These are phyloP conservation scores for Calonectria honghensis DNA, from an alignment of 2,329 filamentous ascomycete species.

Conservation along the genomic window DNA sequence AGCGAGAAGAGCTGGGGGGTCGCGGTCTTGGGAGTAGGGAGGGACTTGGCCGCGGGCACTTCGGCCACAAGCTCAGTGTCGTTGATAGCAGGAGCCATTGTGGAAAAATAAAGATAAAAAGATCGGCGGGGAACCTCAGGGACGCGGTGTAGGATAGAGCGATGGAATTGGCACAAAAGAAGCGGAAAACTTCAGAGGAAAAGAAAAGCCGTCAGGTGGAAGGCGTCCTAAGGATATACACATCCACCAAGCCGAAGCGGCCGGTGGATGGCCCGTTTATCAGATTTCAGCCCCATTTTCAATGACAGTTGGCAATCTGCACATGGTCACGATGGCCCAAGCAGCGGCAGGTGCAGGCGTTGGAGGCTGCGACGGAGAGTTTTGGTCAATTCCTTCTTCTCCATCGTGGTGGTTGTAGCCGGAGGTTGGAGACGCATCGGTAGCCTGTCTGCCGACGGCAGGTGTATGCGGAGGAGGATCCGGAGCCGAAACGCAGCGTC, in stretches of 20 bases:
- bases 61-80: slow-evolving; percentile 55
- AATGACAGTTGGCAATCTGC: slow-evolving; percentile 23
- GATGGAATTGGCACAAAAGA: background rate
- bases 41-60: slow-evolving; percentile 57
- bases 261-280: slow-evolving; percentile 1
- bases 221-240: slow-evolving; percentile 28
- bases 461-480: slow-evolving; percentile 21
- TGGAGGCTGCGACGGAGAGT: slow-evolving; percentile 28
- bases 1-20: slow-evolving; percentile 66
- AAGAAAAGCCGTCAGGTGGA: background rate
- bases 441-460: slow-evolving; percentile 8
- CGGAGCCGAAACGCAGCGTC: slow-evolving; percentile 3
- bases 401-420: slow-evolving; percentile 44
- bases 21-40: slow-evolving; percentile 55
- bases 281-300: slow-evolving; percentile 6
- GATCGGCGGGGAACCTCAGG: slow-evolving; percentile 3
- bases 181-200: background rate
- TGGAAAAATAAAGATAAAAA: slow-evolving; percentile 3
- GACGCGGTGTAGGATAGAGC: background rate
- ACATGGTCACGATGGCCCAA: slow-evolving; percentile 20
- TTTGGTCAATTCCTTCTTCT: background rate
- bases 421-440: slow-evolving; percentile 15
- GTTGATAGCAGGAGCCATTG: slow-evolving; percentile 55
- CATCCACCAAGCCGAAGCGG: slow-evolving; percentile 23
- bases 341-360: slow-evolving; percentile 45